Conservation (phyloP, 2,329 filamentous ascomycete species). For the Aspergillus phoenicis region DNA sequence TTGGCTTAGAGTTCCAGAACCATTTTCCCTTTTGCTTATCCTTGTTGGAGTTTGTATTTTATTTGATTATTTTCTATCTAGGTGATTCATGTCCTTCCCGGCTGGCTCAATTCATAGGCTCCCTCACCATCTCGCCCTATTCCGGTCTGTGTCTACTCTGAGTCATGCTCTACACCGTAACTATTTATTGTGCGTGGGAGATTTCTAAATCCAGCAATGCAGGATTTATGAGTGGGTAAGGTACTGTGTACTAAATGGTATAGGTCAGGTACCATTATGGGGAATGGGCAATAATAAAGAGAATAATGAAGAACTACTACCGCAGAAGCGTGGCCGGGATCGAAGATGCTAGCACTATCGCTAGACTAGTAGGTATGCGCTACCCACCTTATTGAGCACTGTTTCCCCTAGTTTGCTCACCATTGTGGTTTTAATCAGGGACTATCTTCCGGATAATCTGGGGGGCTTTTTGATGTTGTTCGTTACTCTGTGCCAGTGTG, state of each 20-base stretch:
- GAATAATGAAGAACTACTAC: not conserved
- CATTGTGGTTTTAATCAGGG: slow-evolving; percentile 15
- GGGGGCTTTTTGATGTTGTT: not conserved
- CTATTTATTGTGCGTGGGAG: not conserved
- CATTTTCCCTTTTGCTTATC: not conserved
- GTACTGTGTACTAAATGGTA: not conserved
- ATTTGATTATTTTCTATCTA: not conserved
- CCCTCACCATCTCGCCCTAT: too few relatives aligned
- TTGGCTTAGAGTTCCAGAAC: slow-evolving; percentile 9
- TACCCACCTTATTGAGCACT: slow-evolving; percentile 1
- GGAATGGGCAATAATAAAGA: not conserved
- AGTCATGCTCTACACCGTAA: not conserved
- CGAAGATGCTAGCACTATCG: slow-evolving; percentile 1
- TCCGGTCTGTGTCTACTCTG: too few relatives aligned
- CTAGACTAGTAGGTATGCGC: slow-evolving; percentile 3
- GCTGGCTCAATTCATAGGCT: too few relatives aligned
- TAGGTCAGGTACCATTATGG: not conserved
- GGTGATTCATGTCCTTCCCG: too few relatives aligned
- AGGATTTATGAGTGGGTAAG: not conserved
- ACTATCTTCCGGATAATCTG: slow-evolving; percentile 16
- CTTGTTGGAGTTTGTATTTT: not conserved
- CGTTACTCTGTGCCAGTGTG: not conserved
- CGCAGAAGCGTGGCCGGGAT: not conserved
- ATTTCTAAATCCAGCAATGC: not conserved
- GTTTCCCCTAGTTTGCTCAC: slow-evolving; percentile 3